phyloP scores from a whole-genome alignment of 768 basidiomycete species.

The Xerocomus potaroensis region DNA sequence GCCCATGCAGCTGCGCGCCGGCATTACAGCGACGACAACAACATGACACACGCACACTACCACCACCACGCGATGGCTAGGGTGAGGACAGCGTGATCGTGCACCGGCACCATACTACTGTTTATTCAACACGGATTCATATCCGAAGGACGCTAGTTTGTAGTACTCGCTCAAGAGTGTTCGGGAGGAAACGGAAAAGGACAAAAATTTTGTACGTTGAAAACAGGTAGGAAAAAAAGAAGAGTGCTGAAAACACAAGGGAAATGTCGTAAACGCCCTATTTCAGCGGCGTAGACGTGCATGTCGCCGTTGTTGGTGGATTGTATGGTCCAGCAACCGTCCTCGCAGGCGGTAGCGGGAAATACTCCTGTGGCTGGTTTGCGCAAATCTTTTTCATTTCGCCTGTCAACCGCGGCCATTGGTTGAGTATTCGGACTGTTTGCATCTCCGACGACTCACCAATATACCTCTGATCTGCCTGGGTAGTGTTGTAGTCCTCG shows the following conservation, averaged over 20 bases:
- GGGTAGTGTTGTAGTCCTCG: slow-evolving; percentile 3
- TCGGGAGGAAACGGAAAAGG: background rate
- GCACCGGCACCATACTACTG: too few species aligned
- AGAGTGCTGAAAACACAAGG: too few species aligned
- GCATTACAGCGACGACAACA: too few species aligned
- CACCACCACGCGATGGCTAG: too few species aligned
- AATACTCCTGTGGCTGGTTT: background rate
- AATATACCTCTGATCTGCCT: background rate
- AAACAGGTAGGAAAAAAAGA: too few species aligned
- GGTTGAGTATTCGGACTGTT: background rate
- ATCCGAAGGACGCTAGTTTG: too few species aligned
- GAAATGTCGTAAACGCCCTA: too few species aligned
- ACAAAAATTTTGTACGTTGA: too few species aligned
- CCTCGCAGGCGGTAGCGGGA: background rate
- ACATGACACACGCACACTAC: too few species aligned
- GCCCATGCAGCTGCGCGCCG: too few species aligned
- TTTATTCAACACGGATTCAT: background rate
- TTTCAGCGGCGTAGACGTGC: background rate
- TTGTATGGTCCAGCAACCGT: background rate
- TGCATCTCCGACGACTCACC: background rate
- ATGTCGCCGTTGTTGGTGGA: background rate
- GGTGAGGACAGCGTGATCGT: too few species aligned
- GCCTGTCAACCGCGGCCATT: background rate
- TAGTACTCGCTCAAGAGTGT: too few species aligned
- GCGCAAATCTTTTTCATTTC: background rate